These are phyloP conservation scores for Bryoglossum gracile DNA, from an alignment of 495 filamentous ascomycete species.

Conservation along the genomic window DNA sequence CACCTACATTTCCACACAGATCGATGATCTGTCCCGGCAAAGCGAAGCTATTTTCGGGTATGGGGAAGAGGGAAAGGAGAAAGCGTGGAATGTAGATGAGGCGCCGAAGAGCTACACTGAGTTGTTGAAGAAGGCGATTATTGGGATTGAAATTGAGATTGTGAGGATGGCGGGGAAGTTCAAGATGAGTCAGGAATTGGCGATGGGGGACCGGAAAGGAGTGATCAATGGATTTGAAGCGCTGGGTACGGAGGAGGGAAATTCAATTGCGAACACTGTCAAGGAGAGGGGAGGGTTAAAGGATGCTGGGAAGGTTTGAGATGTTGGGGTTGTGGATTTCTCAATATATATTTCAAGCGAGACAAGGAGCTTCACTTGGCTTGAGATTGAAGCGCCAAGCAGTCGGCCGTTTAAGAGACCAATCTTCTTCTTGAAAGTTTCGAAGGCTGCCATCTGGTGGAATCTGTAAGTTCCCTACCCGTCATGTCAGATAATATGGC, in stretches of 20 bases:
- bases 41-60: constrained; percentile 47
- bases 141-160: constrained; percentile 47
- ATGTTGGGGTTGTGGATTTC: no score
- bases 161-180: constrained; percentile 45
- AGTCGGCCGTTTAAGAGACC: no score
- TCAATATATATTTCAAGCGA: no score
- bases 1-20: constrained; percentile 36
- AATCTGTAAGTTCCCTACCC: no score
- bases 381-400: no score
- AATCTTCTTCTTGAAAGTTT: no score
- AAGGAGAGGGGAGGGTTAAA: constrained; percentile 35
- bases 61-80: constrained; percentile 29
- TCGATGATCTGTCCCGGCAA: constrained; percentile 39
- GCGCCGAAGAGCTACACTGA: constrained; percentile 41
- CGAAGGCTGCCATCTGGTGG: no score
- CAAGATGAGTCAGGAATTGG: constrained; percentile 52
- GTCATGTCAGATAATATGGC: no score
- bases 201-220: constrained; percentile 38
- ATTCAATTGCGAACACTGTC: constrained; percentile 36
- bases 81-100: constrained; percentile 42
- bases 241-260: constrained; percentile 35
- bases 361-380: no score
- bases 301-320: constrained; percentile 5
- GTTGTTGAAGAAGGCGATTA: constrained; percentile 45
- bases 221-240: constrained; percentile 42